Evolutionary conservation across 2,329 filamentous ascomycete genomes (phyloP).

Genomic region (Pseudomassariella vexata): DNA sequence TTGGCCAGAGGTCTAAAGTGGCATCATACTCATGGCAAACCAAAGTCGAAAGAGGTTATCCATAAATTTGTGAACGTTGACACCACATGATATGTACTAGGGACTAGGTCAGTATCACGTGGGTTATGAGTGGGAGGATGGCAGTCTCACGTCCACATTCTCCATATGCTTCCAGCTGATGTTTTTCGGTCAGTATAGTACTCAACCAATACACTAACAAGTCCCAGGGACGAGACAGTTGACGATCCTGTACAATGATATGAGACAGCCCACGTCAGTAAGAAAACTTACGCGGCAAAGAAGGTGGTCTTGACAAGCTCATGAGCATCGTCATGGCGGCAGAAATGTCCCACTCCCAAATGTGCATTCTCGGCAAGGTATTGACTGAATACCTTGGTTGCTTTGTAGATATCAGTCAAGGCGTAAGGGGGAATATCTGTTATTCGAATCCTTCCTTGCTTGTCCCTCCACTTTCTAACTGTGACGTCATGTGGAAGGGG

Average conservation of each 20-base stretch:
- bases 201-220: no score
- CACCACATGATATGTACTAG: constrained; percentile 19
- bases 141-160: constrained; percentile 1
- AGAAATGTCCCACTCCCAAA: constrained; percentile 22
- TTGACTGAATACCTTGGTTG: constrained; percentile 24
- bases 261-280: not conserved
- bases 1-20: not conserved
- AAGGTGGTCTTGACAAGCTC: constrained; percentile 24
- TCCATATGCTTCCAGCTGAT: constrained; percentile 9
- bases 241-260: no score
- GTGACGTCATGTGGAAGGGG: constrained; percentile 30
- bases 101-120: no score
- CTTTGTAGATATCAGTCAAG: constrained; percentile 28
- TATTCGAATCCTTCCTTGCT: constrained; percentile 17
- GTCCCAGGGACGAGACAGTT: no score
- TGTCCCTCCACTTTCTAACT: constrained; percentile 31
- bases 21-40: constrained; percentile 39
- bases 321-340: constrained; percentile 22
- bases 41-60: constrained; percentile 35
- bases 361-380: constrained; percentile 29
- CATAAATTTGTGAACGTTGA: constrained; percentile 27
- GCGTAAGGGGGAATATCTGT: constrained; percentile 32
- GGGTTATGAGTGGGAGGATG: constrained; percentile 16
- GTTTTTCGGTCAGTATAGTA: constrained; percentile 9
- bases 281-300: constrained; percentile 17